Percentiles rank a stretch among this genome's conserved stretches.
These are phyloP conservation scores for Filobasidium wieringae DNA, from an alignment of 768 basidiomycete species.

Conservation along the genomic window DNA sequence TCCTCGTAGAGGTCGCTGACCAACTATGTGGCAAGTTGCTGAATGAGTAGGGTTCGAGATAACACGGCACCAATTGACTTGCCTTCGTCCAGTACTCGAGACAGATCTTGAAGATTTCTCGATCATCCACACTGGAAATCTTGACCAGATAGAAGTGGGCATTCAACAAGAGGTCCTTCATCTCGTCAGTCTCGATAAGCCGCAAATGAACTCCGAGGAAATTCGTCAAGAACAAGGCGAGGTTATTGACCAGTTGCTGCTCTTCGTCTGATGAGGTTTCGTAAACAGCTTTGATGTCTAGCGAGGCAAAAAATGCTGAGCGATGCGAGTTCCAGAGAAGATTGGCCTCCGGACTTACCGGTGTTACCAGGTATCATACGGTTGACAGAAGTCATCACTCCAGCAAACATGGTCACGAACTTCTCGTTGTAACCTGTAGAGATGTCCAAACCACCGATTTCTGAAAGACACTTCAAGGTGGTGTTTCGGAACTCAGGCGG, in stretches of 20 bases:
- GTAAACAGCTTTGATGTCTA: constrained; percentile 80
- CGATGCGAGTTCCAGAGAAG: not conserved
- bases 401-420: constrained; percentile 92
- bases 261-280: constrained; percentile 77
- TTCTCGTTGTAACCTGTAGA: constrained; percentile 95
- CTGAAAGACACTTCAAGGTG: constrained; percentile 88
- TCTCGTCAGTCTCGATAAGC: constrained; percentile 79
- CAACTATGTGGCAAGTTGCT: constrained; percentile 46
- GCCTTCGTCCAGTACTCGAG: constrained; percentile 70
- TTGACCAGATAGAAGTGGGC: constrained; percentile 98
- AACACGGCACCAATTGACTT: not conserved
- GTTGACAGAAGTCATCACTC: constrained; percentile 96
- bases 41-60: not conserved
- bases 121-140: constrained; percentile 92
- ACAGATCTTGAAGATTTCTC: constrained; percentile 98
- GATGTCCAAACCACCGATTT: constrained; percentile 87
- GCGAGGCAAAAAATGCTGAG: not conserved
- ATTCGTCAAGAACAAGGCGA: constrained; percentile 93
- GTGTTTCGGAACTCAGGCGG: constrained; percentile 93
- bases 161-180: constrained; percentile 86
- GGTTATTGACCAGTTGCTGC: constrained; percentile 92
- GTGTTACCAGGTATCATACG: constrained; percentile 93
- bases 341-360: constrained; percentile 36
- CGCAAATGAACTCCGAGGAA: constrained; percentile 88
- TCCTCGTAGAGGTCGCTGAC: constrained; percentile 96